Percentiles rank a stretch among this genome's conserved stretches.
These are phyloP conservation scores for Starmera amethionina DNA, from an alignment of 805 yeast genomes.

Conservation along the genomic window DNA sequence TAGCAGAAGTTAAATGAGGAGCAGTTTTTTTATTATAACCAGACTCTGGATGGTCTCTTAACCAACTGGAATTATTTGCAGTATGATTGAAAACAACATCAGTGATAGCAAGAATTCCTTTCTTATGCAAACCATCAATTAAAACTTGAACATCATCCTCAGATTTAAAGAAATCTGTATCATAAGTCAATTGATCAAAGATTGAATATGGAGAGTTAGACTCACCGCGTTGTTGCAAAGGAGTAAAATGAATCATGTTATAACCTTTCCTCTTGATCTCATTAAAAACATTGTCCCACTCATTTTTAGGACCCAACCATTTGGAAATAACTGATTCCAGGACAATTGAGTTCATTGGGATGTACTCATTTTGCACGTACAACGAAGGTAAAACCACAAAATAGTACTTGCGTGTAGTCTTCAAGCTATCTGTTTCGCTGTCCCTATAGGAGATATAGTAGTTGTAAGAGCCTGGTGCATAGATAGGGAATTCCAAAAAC, in stretches of 20 bases:
- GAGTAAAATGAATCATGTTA: constrained; percentile 95
- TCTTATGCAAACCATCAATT: constrained; percentile 36
- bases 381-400: constrained; percentile 79
- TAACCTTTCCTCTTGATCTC: constrained; percentile 68
- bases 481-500: constrained; percentile 49
- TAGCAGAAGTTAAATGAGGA: constrained; percentile 79
- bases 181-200: constrained; percentile 74
- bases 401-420: constrained; percentile 50
- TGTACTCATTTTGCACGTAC: constrained; percentile 38
- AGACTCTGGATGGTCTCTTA: constrained; percentile 76
- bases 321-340: constrained; percentile 83
- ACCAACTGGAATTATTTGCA: constrained; percentile 83
- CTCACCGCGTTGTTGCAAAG: constrained; percentile 80
- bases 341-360: constrained; percentile 71
- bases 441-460: constrained; percentile 56
- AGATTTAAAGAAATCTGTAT: constrained; percentile 49
- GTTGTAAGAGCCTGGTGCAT: constrained; percentile 69
- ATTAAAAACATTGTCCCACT: constrained; percentile 62
- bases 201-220: constrained; percentile 93
- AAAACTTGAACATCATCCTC: constrained; percentile 43
- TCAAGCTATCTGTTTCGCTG: constrained; percentile 19
- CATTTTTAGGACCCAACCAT: constrained; percentile 65
- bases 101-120: constrained; percentile 67
- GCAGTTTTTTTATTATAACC: constrained; percentile 85
- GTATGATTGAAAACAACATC: constrained; percentile 95